phyloP scores from a whole-genome alignment of 1,139 yeast species.

The Geotrichum histeridarum region DNA sequence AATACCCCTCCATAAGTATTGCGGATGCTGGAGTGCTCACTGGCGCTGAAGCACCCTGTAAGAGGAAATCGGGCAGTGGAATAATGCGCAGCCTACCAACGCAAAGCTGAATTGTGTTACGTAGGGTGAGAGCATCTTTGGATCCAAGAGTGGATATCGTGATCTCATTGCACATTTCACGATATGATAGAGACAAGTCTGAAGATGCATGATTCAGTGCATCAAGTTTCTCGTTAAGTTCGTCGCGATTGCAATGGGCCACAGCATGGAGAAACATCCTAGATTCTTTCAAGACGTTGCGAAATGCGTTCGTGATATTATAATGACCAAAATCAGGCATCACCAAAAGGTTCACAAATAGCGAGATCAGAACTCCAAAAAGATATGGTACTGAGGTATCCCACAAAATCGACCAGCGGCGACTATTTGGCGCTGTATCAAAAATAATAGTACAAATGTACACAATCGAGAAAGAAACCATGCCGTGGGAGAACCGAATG shows the following conservation, averaged over 20 bases:
- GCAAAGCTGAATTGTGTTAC: conserved; percentile 42
- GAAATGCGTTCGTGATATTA: conserved; percentile 22
- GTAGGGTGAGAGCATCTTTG: conserved; percentile 35
- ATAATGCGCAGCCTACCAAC: conserved; percentile 42
- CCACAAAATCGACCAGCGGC: conserved; percentile 40
- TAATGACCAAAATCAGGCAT: conserved; percentile 43
- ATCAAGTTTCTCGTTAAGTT: conserved; percentile 25
- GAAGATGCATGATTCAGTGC: conserved; percentile 36
- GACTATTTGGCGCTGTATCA: conserved; percentile 21
- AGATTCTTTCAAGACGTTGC: conserved; percentile 23
- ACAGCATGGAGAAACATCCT: conserved; percentile 20
- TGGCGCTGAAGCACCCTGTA: not conserved
- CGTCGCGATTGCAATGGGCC: conserved; percentile 22
- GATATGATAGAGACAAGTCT: conserved; percentile 39
- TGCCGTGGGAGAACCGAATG: conserved; percentile 40
- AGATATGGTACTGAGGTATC: conserved; percentile 44
- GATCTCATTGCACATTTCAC: conserved; percentile 44
- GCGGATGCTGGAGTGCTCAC: not conserved
- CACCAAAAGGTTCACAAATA: conserved; percentile 37
- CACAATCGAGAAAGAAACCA: conserved; percentile 39
- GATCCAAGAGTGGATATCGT: conserved; percentile 39
- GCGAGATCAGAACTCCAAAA: conserved; percentile 42
- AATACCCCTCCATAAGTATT: conserved; percentile 5
- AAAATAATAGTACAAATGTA: conserved; percentile 36
- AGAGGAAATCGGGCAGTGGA: conserved; percentile 32